phyloP scores from a whole-genome alignment of 805 yeast species.

The Candida stauntonica region DNA sequence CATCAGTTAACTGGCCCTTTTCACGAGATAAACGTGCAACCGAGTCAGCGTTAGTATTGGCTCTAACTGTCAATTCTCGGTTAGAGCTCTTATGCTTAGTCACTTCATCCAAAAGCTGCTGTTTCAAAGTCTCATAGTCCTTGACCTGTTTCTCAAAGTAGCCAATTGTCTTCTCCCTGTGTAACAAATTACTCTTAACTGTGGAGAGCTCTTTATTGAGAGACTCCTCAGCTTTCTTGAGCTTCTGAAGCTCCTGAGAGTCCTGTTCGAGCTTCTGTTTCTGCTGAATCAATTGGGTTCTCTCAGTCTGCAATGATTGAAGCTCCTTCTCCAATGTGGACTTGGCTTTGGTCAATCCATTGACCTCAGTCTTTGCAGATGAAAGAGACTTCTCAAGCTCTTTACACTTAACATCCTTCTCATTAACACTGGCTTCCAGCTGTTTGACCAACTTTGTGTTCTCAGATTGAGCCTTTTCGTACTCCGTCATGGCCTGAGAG shows the following conservation, averaged over 20 bases:
- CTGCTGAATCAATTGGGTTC: conserved; percentile 22
- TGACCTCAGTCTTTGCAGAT: conserved; percentile 7
- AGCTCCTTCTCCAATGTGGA: conserved; percentile 16
- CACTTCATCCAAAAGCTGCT: conserved; percentile 22
- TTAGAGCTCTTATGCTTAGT: conserved; percentile 23
- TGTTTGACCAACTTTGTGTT: conserved; percentile 11
- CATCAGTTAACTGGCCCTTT: conserved; percentile 31
- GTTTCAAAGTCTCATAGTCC: conserved; percentile 30
- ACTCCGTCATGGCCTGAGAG: conserved; percentile 28
- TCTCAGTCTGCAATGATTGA: conserved; percentile 19
- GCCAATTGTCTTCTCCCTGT: conserved; percentile 35
- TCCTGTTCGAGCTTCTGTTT: conserved; percentile 18
- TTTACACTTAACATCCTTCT: conserved; percentile 2
- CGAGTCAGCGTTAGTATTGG: conserved; percentile 31
- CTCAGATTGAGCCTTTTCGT: conserved; percentile 22
- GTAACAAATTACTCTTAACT: conserved; percentile 19
- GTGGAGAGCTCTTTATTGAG: conserved; percentile 22
- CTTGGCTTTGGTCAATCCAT: conserved; percentile 19
- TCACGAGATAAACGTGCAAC: conserved; percentile 33
- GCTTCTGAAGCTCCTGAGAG: conserved; percentile 15
- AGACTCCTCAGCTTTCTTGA: conserved; percentile 21
- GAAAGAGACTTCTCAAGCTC: conserved; percentile 8
- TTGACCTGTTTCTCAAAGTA: conserved; percentile 39
- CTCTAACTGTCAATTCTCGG: conserved; percentile 26
- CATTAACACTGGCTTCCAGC: conserved; percentile 9